phyloP scores from a whole-genome alignment of 306 rosid species.

The Pterocarpus santalinus region DNA sequence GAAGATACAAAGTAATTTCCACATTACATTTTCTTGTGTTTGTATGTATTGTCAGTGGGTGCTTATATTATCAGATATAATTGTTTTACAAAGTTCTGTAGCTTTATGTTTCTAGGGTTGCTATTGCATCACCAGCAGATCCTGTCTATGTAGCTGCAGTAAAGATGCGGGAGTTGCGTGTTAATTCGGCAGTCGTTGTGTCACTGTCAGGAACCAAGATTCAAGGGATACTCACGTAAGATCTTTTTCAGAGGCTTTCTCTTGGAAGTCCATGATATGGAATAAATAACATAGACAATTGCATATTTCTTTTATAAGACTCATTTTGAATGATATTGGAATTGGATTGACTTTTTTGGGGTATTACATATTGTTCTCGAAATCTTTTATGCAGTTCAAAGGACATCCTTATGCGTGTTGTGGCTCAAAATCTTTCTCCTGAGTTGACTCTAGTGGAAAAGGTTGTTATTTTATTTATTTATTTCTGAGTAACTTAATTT shows the following conservation, averaged over 20 bases:
- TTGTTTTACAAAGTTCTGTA: constrained; percentile 66
- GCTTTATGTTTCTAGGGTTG: constrained; percentile 81
- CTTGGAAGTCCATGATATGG: constrained; percentile 22
- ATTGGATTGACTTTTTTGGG: constrained; percentile 29
- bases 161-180: constrained; percentile 88
- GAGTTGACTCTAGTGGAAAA: constrained; percentile 94
- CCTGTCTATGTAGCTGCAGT: constrained; percentile 87
- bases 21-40: constrained; percentile 33
- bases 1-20: constrained; percentile 79
- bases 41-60: constrained; percentile 28
- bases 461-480: constrained; percentile 45
- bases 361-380: constrained; percentile 37
- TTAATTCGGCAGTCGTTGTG: constrained; percentile 75
- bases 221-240: constrained; percentile 94
- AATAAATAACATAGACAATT: constrained; percentile 28
- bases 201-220: constrained; percentile 74
- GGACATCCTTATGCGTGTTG: constrained; percentile 95
- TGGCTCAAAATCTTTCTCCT: constrained; percentile 89
- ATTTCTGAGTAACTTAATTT: constrained; percentile 47
- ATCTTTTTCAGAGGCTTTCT: constrained; percentile 43
- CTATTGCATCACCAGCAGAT: constrained; percentile 82
- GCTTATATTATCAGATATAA: constrained; percentile 25
- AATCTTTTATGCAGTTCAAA: constrained; percentile 73
- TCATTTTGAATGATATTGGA: constrained; percentile 20
- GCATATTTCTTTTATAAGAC: constrained; percentile 26